These are phyloP conservation scores for Chrysanthemum makinoi DNA, from an alignment of 129 eudicot species.

Conservation along the genomic window DNA sequence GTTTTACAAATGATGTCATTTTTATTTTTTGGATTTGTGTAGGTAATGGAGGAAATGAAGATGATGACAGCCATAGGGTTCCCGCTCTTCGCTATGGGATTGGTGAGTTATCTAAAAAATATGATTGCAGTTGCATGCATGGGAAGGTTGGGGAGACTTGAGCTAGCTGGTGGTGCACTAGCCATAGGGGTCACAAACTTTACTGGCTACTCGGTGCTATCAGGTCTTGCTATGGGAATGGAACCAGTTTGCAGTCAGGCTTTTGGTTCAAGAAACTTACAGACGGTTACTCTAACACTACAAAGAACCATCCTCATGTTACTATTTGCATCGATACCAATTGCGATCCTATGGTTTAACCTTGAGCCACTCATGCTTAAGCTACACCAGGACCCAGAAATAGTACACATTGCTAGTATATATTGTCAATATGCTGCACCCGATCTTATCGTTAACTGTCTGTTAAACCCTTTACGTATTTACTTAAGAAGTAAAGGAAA, in stretches of 20 bases:
- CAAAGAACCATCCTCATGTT: conserved; percentile 69
- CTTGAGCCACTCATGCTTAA: conserved; percentile 79
- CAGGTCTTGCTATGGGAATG: conserved; percentile 96
- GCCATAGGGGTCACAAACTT: conserved; percentile 97
- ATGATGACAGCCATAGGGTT: conserved; percentile 60
- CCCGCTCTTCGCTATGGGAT: conserved; percentile 77
- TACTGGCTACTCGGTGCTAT: conserved; percentile 89
- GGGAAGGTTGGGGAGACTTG: conserved; percentile 95
- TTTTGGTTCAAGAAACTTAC: conserved; percentile 72
- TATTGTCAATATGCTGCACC: conserved; percentile 79
- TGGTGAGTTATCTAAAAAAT: conserved; percentile 68
- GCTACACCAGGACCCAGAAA: conserved; percentile 71
- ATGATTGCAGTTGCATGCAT: conserved; percentile 93
- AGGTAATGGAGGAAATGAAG: conserved; percentile 88
- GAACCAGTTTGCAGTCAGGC: conserved; percentile 99
- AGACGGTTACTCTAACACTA: conserved; percentile 52
- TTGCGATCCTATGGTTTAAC: conserved; percentile 74
- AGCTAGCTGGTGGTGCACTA: conserved; percentile 96
- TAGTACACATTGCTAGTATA: conserved; percentile 65
- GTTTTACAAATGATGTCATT: conserved; percentile 3
- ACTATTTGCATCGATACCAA: conserved; percentile 66
- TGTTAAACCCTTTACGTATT: conserved; percentile 87
- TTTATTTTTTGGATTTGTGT: conserved; percentile 16
- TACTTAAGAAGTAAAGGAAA: conserved; percentile 84
- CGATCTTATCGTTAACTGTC: conserved; percentile 82